Base-by-base conservation (phyloP, 2,329 filamentous ascomycete species). In the Penicillium sp. region DNA sequence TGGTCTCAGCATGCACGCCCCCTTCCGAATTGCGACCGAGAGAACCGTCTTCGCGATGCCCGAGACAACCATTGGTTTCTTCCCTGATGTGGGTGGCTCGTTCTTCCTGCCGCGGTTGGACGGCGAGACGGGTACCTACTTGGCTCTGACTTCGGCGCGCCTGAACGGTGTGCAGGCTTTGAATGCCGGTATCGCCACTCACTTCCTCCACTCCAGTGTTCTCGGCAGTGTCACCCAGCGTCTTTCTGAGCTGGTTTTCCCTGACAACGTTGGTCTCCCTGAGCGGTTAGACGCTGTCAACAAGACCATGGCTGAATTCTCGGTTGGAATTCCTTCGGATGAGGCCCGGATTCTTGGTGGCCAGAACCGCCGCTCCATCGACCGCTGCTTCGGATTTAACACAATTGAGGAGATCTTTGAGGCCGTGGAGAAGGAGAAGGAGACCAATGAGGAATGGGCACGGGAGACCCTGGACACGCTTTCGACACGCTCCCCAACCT, bases 1-100 rank as follows among this genome's bases (percentile, higher is more conserved):
- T 51, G 94, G 94, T 6, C 83, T 99, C 54, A 95, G 90, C 73
- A 85, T 96, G 50, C 95, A 99, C 75, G 93, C 94, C 2, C 95
- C 94, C 3, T 93, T 99, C 82, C 84, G 94, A 57, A 96, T 99
- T 70, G 94, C 94, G 35, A 99, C 94, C 2, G 94, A 99, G 77
- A 89, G 88, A 70, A 99, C 94, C 6, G 78, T 96, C 46, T 97
- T 99, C 69, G 92, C 95, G 65, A 99, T 99, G 94, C 94, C 94
- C 27, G 94, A 99, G 79, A 99, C 94, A 4, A 96, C 86, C 8
- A 99, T 99, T 69, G 94, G 94, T 37, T 97, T 97, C 81, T 99
- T 99, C 82, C 94, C 95, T 6, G 95, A 99, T 69, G 94, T 99
- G 47, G 94, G 94, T 58, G 95, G 89, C 29, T 95, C 90, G 11